phyloP scores from a whole-genome alignment of 805 yeast genomes.

The Pichia californica region DNA sequence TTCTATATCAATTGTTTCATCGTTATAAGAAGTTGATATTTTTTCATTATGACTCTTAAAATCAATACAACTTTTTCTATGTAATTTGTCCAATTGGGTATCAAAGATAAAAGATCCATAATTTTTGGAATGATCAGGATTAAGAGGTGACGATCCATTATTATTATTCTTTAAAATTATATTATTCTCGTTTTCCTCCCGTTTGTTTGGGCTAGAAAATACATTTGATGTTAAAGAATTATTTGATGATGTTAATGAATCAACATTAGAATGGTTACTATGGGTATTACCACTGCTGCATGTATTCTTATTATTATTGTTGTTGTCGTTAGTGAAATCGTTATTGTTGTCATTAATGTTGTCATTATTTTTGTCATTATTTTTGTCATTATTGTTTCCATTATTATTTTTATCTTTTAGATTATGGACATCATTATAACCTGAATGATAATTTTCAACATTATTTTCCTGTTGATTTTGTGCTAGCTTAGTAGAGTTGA shows the following conservation, averaged over 20 bases:
- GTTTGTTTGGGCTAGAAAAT: too few species aligned
- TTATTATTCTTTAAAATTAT: conserved; percentile 8
- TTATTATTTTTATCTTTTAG: too few species aligned
- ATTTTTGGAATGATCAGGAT: background rate
- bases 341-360: background rate
- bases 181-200: too few species aligned
- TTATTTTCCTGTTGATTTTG: too few species aligned
- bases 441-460: too few species aligned
- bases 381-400: too few species aligned
- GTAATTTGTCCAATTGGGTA: conserved; percentile 13
- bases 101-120: conserved; percentile 7
- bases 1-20: conserved; percentile 47
- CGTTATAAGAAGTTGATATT: conserved; percentile 27
- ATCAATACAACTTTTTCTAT: conserved; percentile 22
- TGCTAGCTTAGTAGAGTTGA: background rate
- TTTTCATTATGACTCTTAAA: conserved; percentile 19
- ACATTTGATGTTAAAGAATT: background rate
- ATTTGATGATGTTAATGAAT: background rate
- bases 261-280: too few species aligned
- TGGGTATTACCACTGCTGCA: too few species aligned
- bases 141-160: background rate
- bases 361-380: background rate
- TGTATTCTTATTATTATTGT: too few species aligned
- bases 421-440: too few species aligned
- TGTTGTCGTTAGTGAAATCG: background rate